phyloP scores from a whole-genome alignment of 108 stramenopile genomes.

The Stephanodiscus triporus region DNA sequence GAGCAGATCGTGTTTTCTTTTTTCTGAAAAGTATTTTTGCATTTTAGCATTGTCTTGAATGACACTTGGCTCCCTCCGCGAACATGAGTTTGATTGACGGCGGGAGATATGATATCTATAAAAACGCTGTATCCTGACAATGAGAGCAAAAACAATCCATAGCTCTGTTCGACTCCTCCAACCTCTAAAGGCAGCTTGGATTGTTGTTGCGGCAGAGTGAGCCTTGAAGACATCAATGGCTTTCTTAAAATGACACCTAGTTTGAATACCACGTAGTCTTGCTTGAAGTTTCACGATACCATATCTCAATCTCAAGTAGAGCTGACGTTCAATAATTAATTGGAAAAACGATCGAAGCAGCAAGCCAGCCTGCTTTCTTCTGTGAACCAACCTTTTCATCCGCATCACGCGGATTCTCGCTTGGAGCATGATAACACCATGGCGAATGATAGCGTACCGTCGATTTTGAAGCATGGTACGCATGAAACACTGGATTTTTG shows the following conservation, averaged over 20 bases:
- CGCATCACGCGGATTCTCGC: background rate
- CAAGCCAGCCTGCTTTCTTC: too few species aligned
- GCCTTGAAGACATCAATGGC: background rate
- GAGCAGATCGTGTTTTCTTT: background rate
- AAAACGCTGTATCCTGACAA: constrained; percentile 3
- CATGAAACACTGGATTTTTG: background rate
- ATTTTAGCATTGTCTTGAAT: background rate
- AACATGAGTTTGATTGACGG: background rate
- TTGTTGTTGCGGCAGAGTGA: background rate
- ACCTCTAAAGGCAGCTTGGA: background rate
- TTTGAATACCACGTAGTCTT: background rate
- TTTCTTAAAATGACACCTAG: background rate
- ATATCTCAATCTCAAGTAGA: too few species aligned
- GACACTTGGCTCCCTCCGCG: background rate
- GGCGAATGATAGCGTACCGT: constrained; percentile 6
- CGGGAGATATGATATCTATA: background rate
- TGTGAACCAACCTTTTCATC: background rate
- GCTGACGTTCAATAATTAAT: too few species aligned
- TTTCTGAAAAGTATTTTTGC: background rate
- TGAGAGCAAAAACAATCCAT: background rate
- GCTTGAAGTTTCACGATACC: too few species aligned
- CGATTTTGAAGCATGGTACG: constrained; percentile 2
- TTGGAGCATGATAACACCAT: constrained; percentile 5
- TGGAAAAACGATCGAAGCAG: too few species aligned
- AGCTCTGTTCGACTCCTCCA: background rate